Evolutionary conservation across 2,329 filamentous ascomycete genomes (phyloP).

Genomic region (Aspergillus luchuensis): DNA sequence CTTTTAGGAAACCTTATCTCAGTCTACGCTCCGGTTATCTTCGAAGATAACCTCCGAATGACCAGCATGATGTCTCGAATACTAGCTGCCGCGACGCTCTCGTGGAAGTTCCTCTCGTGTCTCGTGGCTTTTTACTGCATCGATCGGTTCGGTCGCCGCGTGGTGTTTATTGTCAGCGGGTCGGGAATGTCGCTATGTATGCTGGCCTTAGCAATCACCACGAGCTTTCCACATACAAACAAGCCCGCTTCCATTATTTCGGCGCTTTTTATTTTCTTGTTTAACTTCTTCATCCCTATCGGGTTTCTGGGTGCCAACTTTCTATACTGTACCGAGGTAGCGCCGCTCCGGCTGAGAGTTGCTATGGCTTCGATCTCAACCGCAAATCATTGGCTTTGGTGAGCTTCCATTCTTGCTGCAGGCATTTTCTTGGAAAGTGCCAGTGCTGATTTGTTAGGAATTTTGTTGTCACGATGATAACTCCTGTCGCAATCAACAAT

Average conservation of each 20-base stretch:
- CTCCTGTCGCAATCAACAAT: no score
- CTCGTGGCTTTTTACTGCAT: neutral
- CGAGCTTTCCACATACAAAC: neutral
- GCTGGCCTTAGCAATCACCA: neutral
- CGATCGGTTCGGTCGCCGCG: neutral
- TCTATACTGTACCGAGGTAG: neutral
- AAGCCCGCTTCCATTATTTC: neutral
- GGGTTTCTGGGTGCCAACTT: neutral
- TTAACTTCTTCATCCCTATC: neutral
- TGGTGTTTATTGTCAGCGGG: neutral
- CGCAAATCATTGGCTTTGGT: neutral
- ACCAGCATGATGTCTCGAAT: neutral
- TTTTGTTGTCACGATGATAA: no score
- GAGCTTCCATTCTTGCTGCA: neutral
- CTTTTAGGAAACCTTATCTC: neutral
- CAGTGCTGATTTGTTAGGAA: no score
- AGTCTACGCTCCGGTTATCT: neutral
- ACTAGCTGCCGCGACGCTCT: neutral
- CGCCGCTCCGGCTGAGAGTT: neutral
- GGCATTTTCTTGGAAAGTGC: no score
- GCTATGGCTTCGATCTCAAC: neutral
- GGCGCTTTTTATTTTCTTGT: neutral
- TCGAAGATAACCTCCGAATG: neutral
- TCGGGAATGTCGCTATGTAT: neutral
- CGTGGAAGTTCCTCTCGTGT: neutral